Base-by-base conservation (phyloP, 805 yeast species). In the Scheffersomyces stipitis region DNA sequence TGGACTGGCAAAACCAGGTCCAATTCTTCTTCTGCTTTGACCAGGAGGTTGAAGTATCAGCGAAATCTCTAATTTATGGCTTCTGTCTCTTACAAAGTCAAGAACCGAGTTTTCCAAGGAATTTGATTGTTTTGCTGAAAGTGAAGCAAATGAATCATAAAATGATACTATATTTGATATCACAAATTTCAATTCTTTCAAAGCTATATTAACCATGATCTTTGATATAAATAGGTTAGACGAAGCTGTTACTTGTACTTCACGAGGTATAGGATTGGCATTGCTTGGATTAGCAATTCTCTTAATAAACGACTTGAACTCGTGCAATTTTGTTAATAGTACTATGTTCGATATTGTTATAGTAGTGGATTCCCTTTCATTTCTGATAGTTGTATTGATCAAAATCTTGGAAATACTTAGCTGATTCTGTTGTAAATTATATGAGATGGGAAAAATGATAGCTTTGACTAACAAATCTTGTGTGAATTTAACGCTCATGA, bases 371-470 rank as follows among this genome's bases (percentile, higher is more conserved):
- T 52, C 52, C 1, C 17, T 18, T 3, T 27, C 37, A 15, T 26
- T 18, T 8, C 35, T 16, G 3, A 24, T 33, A 22, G 38, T 36
- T 9, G 16, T 30, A 36, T 46, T 56, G 2, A 69, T 14, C 2
- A 56, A 24, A 2, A 71, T 39, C 32, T 64, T 64, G 4, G 63
- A 62, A 5, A 73, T 51, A 3, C 49, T 54, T 8, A 75, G 34
- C 3, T 49, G 51, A 4, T 62, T 59, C 4, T 54, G 52, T 1
- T 48, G 34, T 7, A 73, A 62, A 33, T 67, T 69, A 42, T 52
- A 73, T 0, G 75, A 64, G 1, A 78, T 42, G 1, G 84, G 83
- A 8, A 68, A 58, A 0, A 75, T 35, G 2, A 61, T 54, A 0
- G 55, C 22, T 18, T 48, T 54, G 4, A 75, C 18, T 1, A 18